Evolutionary conservation across 2,329 filamentous ascomycete species (phyloP).

Genomic region (Phialemonium atrogriseum): DNA sequence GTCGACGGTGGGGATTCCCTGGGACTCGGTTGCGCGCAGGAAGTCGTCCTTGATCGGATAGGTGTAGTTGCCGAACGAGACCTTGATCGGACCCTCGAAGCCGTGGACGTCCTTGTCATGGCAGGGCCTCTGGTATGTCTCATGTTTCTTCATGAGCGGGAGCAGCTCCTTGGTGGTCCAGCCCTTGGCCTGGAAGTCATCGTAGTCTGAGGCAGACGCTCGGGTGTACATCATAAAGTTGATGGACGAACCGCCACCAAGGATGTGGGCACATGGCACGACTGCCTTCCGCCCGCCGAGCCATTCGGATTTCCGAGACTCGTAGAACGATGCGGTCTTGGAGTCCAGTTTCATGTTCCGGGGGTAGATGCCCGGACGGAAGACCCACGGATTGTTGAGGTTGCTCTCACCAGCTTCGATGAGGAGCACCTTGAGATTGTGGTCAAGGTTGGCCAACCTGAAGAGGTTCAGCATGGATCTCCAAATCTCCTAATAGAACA

Average conservation of each 20-base stretch:
- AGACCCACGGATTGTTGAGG: constrained; percentile 72
- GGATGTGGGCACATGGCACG: constrained; percentile 65
- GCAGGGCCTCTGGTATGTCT: constrained; percentile 63
- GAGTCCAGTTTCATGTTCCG: constrained; percentile 71
- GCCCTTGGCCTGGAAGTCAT: constrained; percentile 73
- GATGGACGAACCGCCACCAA: constrained; percentile 66
- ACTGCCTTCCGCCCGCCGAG: constrained; percentile 63
- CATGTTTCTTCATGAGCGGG: constrained; percentile 72
- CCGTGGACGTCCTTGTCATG: constrained; percentile 65
- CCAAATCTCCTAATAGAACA: no score
- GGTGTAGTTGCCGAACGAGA: constrained; percentile 72
- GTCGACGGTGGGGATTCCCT: constrained; percentile 57
- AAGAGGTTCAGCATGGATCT: constrained; percentile 29
- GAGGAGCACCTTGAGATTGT: constrained; percentile 61
- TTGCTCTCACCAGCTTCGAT: constrained; percentile 68
- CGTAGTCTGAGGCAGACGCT: constrained; percentile 64
- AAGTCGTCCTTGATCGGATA: constrained; percentile 73
- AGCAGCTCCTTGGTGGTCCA: constrained; percentile 70
- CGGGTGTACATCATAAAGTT: constrained; percentile 78
- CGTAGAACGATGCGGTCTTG: constrained; percentile 75
- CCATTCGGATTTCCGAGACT: constrained; percentile 66
- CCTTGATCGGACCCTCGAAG: constrained; percentile 73
- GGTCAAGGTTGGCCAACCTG: constrained; percentile 66
- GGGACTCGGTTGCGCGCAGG: constrained; percentile 39
- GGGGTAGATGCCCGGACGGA: constrained; percentile 68